Conservation (phyloP, 208 protist genomes). For the Wallacemonas sp. region DNA sequence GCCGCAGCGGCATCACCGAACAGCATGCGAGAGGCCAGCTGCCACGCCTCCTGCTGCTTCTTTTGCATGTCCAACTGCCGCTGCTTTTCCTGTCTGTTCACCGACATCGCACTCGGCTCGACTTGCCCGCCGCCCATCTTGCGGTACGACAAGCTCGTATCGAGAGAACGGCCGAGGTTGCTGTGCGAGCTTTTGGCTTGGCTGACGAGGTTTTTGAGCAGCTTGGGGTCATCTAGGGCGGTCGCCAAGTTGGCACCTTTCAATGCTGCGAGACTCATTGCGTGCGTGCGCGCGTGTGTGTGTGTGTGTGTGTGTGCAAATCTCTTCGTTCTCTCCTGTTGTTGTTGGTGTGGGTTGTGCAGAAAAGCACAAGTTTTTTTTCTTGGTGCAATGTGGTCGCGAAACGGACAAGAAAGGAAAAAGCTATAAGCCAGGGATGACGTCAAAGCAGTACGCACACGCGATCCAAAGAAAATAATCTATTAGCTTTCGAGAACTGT, state of each 20-base stretch:
- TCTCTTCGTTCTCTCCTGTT: no score
- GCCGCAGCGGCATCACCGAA: neutral
- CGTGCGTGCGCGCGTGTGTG: neutral
- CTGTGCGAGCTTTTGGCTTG: conserved; percentile 60
- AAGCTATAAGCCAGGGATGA: conserved; percentile 10
- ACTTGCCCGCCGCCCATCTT: conserved; percentile 31
- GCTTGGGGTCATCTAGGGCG: conserved; percentile 50
- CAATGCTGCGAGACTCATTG: neutral
- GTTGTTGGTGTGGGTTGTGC: no score
- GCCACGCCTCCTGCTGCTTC: conserved; percentile 44
- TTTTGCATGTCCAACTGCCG: conserved; percentile 47
- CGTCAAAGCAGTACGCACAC: no score
- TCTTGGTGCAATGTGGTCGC: no score
- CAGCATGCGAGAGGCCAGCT: neutral
- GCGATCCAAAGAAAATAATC: no score
- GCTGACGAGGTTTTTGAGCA: conserved; percentile 46
- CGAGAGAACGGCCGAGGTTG: conserved; percentile 58
- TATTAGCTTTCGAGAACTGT: no score
- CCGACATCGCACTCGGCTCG: conserved; percentile 46
- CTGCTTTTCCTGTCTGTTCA: conserved; percentile 44
- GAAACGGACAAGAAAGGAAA: conserved; percentile 18
- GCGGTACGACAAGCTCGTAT: conserved; percentile 42
- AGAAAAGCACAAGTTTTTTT: no score
- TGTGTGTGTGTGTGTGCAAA: no score
- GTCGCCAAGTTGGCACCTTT: neutral